Conservation (phyloP, 2,329 filamentous ascomycete genomes). For the Monilinia vaccinii-corymbosi region DNA sequence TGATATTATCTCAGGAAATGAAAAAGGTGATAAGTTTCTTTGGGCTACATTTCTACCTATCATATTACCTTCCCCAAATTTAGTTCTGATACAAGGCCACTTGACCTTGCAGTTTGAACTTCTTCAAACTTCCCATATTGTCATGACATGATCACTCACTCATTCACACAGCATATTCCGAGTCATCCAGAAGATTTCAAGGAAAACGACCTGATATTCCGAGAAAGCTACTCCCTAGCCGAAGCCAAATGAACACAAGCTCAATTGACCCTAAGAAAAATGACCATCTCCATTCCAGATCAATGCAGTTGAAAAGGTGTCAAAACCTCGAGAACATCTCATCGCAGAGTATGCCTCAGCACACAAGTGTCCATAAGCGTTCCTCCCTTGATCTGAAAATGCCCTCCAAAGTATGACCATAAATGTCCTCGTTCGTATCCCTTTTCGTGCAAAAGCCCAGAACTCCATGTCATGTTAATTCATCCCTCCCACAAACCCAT, state of each 20-base stretch:
- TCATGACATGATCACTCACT: conserved; percentile 1
- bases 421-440: conserved; percentile 1
- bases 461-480: conserved; percentile 13
- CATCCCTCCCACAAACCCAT: conserved; percentile 2
- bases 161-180: neutral
- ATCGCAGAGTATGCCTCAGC: conserved; percentile 5
- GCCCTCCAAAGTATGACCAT: conserved; percentile 3
- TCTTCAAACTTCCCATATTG: neutral
- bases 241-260: conserved; percentile 4
- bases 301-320: conserved; percentile 7
- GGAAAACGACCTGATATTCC: conserved; percentile 10
- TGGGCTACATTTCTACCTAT: neutral
- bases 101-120: neutral
- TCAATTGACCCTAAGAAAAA: conserved; percentile 5
- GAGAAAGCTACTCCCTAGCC: conserved; percentile 9
- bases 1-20: neutral
- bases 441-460: conserved; percentile 12
- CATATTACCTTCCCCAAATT: neutral
- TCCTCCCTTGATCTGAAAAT: conserved; percentile 9
- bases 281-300: conserved; percentile 8
- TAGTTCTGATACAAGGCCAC: neutral
- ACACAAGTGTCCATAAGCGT: conserved; percentile 9
- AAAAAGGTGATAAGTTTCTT: neutral
- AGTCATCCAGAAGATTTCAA: neutral
- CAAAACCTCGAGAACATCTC: conserved; percentile 5